Conservation (phyloP, 2,329 filamentous ascomycete species). For the Xylariaceae sp. region DNA sequence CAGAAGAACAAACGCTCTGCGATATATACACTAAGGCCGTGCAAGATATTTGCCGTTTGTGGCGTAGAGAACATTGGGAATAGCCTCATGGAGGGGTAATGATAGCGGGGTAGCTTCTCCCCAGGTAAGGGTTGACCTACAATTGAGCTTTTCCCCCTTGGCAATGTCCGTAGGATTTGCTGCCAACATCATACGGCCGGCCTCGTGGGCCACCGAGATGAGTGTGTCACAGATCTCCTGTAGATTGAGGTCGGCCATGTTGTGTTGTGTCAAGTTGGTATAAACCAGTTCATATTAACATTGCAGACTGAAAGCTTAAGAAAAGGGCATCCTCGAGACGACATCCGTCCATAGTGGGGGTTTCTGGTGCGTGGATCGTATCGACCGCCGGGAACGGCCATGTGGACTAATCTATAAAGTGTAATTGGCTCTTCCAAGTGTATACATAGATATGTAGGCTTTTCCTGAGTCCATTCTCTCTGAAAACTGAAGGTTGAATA, state of each 20-base stretch:
- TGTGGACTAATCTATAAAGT: constrained; percentile 14
- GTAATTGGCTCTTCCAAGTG: constrained; percentile 14
- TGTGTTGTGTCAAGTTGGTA: not conserved
- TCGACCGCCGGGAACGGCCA: not conserved
- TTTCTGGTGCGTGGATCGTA: no score
- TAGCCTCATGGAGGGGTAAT: constrained; percentile 24
- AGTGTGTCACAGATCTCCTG: constrained; percentile 67
- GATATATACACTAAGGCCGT: not conserved
- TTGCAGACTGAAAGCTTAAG: not conserved
- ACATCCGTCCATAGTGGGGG: constrained; percentile 5
- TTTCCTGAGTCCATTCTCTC: no score
- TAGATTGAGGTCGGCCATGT: constrained; percentile 63
- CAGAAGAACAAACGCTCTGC: not conserved
- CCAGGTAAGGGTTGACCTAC: constrained; percentile 45
- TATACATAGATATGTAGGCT: no score
- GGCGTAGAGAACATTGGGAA: not conserved
- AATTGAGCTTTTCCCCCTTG: constrained; percentile 69
- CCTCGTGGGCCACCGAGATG: constrained; percentile 64
- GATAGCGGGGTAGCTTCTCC: constrained; percentile 29
- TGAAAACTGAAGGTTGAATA: no score
- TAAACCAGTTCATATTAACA: not conserved
- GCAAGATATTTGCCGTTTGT: no score
- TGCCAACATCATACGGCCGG: constrained; percentile 67
- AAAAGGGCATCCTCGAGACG: not conserved
- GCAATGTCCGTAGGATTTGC: constrained; percentile 65